Base-by-base conservation (phyloP, 2,329 filamentous ascomycete species). In the Fusarium palustre region DNA sequence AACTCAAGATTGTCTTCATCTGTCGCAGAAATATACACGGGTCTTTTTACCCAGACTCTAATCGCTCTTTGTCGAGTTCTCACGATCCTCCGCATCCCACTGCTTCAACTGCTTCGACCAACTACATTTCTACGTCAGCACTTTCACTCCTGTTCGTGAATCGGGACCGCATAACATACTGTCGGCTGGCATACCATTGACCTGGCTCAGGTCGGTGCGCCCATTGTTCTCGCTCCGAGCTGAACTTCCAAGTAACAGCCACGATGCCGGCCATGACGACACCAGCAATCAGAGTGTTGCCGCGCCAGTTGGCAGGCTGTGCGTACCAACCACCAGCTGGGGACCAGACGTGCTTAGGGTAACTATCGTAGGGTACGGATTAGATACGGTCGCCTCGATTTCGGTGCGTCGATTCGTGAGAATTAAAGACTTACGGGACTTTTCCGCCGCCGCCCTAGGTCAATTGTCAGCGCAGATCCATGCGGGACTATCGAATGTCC, bases 281-380 rank as follows among this genome's bases (percentile, higher is more conserved):
- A 64, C 88, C 87, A 78, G 94, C 89, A 72, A 96, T 85, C 57
- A 91, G 86, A 7, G 96, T 99, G 85, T 99, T 99, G 76, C 85
- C 83, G 81, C 92, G 96, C 96, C 96, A 99, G 87, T 99, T 99
- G 73, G 88, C 86, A 55, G 96, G 96, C 80, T 97, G 95, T 56
- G 91, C 85, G 83, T 99, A 99, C 96, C 96, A 99, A 82, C 96
- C 96, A 87, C 96, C 96, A 71, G 95, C 87, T 67, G 96, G 96
- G 78, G 96, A 98, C 96, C 96, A 99, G 87, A 99, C 93, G 87
- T 99, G 95, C 87, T 97, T 97, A 81, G 94, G 94, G 83, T 97
- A 97, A 78, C 93, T 97, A 76, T 41, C 47, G 52, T 18, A 30
- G 15, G 16, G 12, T 41, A 24, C 34, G 36, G 18, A 55, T 74